Conservation (phyloP, 257 asterid genomes). For the Fraxinus quadrangulata region DNA sequence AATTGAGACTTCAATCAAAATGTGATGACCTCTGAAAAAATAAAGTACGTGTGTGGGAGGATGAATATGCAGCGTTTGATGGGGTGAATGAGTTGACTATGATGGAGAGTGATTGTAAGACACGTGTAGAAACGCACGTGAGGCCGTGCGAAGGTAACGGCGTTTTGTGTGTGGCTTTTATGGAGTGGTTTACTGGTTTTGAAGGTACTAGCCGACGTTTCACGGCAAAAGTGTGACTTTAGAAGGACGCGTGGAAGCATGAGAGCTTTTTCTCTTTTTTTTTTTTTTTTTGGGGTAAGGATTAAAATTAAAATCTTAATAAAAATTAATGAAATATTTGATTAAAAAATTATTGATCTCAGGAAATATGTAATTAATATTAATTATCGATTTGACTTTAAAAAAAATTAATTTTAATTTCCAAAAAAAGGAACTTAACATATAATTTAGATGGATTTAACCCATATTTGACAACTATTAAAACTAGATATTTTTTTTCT, state of each 20-base stretch:
- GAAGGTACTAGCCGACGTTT: constrained; percentile 29
- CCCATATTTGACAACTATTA: too few species aligned
- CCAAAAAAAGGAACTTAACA: too few species aligned
- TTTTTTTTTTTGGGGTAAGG: too few species aligned
- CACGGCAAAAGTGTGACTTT: constrained; percentile 31
- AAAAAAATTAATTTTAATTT: too few species aligned
- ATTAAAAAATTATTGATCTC: too few species aligned
- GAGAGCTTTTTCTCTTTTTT: too few species aligned
- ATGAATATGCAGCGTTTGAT: constrained; percentile 25
- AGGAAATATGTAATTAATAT: too few species aligned
- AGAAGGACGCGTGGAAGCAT: constrained; percentile 17
- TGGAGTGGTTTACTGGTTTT: not conserved
- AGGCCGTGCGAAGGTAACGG: constrained; percentile 36
- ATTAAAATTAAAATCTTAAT: too few species aligned
- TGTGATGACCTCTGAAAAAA: not conserved
- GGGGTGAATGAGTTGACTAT: constrained; percentile 24
- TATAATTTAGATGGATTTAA: too few species aligned
- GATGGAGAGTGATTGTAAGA: not conserved
- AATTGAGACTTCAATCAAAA: not conserved
- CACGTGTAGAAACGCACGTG: constrained; percentile 56
- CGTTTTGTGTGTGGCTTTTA: constrained; percentile 4
- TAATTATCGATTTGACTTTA: too few species aligned
- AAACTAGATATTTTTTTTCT: too few species aligned
- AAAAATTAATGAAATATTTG: too few species aligned
- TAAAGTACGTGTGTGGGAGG: not conserved